Percentiles rank a stretch among this genome's conserved stretches.
Conservation (phyloP, 208 protist genomes). For the Trypanosoma cruzi region DNA sequence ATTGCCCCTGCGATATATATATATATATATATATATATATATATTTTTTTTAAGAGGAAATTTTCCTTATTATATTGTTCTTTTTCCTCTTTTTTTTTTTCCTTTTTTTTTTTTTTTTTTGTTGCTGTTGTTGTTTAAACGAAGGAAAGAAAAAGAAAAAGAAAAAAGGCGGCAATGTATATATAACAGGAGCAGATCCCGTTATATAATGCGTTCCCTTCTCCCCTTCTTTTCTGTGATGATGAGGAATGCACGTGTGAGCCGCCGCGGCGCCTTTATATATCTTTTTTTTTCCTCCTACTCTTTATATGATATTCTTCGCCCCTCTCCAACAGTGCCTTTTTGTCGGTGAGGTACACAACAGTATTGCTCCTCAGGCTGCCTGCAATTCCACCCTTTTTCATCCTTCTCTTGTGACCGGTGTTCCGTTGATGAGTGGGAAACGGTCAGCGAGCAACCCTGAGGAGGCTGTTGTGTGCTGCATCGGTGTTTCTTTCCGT, state of each 20-base stretch:
- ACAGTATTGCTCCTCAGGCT: not conserved
- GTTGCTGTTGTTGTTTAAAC: not conserved
- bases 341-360: not conserved
- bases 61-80: conserved; percentile 8
- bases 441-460: not conserved
- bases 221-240: not conserved
- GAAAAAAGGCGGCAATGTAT: not conserved
- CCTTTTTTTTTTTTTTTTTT: conserved; percentile 17
- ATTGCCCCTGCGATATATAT: too few species aligned
- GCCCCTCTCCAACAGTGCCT: too few species aligned
- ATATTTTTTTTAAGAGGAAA: conserved; percentile 15
- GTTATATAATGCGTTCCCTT: not conserved
- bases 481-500: not conserved
- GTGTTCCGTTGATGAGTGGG: not conserved
- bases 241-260: not conserved
- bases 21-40: not conserved
- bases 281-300: not conserved
- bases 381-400: not conserved
- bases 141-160: not conserved
- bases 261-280: not conserved
- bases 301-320: not conserved
- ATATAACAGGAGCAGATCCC: conserved; percentile 1
- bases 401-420: not conserved
- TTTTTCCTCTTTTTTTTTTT: conserved; percentile 27
- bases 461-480: not conserved